Base-by-base conservation (phyloP, 768 basidiomycete species). In the Boletellus sp. region DNA sequence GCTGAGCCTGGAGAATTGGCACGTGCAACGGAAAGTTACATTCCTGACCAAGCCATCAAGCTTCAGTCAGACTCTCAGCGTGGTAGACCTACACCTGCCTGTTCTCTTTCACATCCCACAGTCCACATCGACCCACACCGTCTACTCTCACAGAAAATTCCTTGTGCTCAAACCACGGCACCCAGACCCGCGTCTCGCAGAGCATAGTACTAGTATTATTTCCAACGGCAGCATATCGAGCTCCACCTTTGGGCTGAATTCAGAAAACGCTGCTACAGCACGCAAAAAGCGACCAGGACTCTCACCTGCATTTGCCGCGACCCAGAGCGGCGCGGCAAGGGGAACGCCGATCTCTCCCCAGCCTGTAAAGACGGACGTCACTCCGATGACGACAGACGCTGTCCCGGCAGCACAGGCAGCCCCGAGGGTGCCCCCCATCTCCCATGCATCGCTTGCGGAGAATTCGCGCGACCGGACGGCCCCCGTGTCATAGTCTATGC, bases 151-250 rank as follows among this genome's bases (percentile, higher is more conserved):
- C 59, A 0, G 59, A 61, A 45, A 50, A 61, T 1, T 43, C 17
- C 28, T 58, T 61, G 17, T 61, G 59, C 12, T 58, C 59, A 4
- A 53, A 49, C 59, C 54, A 60, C 1, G 59, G 59, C 4, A 61
- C 59, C 53, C 59, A 61, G 10, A 61, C 60, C 16, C 55, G 35
- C 7, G 59, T 47, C 40, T 54, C 56, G 11, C 48, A 61, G 13
- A 61, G 42, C 15, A 42, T 51, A 7, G 36, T 22, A 22, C 39
- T 52, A 7, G 36, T 22, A 23, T 52, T 46, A 16, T 13, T 23
- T 3, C 56, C 37, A 31, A 46, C 42, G 1, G 17, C 38, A 12
- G 50, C 52, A 2, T 61, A 61, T 31, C 1, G 47, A 6, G 19
- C 13, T 4, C 59, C 53, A 0, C 53, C 59, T 61, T 8, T 3